These are phyloP conservation scores for Cetraspora pellucida DNA, from an alignment of 192 early-diverging fungal species.

Conservation along the genomic window DNA sequence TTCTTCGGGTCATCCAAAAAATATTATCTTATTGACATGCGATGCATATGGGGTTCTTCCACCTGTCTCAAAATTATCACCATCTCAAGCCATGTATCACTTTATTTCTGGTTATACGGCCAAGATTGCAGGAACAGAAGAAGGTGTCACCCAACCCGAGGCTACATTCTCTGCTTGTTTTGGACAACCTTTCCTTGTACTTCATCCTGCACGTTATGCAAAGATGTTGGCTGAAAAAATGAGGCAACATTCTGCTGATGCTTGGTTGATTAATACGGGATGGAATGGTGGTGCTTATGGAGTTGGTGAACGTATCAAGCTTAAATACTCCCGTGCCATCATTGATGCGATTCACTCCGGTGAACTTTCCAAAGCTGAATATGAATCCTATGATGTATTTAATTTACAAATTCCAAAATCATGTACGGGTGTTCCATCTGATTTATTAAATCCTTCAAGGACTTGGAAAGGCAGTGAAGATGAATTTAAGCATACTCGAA, in stretches of 20 bases:
- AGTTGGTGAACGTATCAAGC: slow-evolving; percentile 85
- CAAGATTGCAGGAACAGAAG: slow-evolving; percentile 97
- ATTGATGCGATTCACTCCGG: slow-evolving; percentile 97
- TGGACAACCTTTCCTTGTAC: slow-evolving; percentile 95
- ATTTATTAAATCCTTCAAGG: slow-evolving; percentile 84
- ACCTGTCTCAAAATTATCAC: slow-evolving; percentile 84
- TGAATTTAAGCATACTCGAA: slow-evolving; percentile 65
- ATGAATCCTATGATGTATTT: slow-evolving; percentile 85
- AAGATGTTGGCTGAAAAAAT: slow-evolving; percentile 97
- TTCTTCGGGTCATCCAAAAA: slow-evolving; percentile 81
- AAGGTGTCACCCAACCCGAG: slow-evolving; percentile 87
- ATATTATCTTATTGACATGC: slow-evolving; percentile 95
- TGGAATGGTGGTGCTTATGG: slow-evolving; percentile 96
- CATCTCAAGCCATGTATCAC: slow-evolving; percentile 93
- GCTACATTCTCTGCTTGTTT: slow-evolving; percentile 95
- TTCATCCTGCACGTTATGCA: slow-evolving; percentile 95
- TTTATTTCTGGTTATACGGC: slow-evolving; percentile 98
- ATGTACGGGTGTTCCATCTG: slow-evolving; percentile 74
- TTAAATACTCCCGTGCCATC: slow-evolving; percentile 97
- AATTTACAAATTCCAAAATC: slow-evolving; percentile 84
- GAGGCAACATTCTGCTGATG: slow-evolving; percentile 77
- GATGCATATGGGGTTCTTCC: slow-evolving; percentile 97
- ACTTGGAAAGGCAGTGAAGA: slow-evolving; percentile 81
- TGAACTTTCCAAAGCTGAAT: slow-evolving; percentile 84
- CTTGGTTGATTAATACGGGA: slow-evolving; percentile 96